Evolutionary conservation across 1,284 basidiomycete species (phyloP).

Genomic region (Rhodotorula sp.): DNA sequence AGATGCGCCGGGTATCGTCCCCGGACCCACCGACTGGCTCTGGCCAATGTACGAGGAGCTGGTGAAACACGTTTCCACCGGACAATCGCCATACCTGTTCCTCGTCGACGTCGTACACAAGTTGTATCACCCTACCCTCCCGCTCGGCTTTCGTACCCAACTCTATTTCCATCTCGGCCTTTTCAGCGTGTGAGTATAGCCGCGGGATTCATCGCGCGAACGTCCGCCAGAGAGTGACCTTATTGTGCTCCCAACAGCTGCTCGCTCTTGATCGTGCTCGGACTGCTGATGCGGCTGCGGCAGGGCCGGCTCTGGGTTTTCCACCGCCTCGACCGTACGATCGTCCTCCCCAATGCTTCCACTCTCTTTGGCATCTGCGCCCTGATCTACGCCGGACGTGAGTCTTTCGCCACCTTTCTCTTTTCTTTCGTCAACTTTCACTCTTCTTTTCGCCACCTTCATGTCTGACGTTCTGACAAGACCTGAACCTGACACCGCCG

Average conservation of each 20-base stretch:
- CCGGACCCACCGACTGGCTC: slow-evolving; percentile 5
- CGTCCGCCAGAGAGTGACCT: background rate
- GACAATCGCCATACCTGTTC: slow-evolving; percentile 14
- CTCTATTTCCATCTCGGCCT: slow-evolving; percentile 14
- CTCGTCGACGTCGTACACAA: slow-evolving; percentile 2
- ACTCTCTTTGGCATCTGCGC: slow-evolving; percentile 20
- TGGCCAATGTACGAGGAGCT: background rate
- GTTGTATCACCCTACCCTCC: slow-evolving; percentile 14
- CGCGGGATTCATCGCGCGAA: background rate
- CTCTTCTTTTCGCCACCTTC: background rate
- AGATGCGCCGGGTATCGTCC: background rate
- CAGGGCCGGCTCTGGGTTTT: slow-evolving; percentile 28
- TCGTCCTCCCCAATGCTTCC: slow-evolving; percentile 22
- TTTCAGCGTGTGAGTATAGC: slow-evolving; percentile 6
- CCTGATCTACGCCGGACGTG: slow-evolving; percentile 7
- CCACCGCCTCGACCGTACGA: slow-evolving; percentile 22
- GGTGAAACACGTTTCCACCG: background rate
- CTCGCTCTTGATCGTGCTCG: slow-evolving; percentile 8
- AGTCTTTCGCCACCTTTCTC: background rate
- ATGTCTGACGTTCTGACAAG: no score
- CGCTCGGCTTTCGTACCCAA: background rate
- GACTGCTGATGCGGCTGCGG: slow-evolving; percentile 10
- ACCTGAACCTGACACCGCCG: background rate
- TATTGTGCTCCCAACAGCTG: background rate
- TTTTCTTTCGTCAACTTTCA: background rate